Base-by-base conservation (phyloP, 1,139 yeast species). In the Sugiyamaella japonica region DNA sequence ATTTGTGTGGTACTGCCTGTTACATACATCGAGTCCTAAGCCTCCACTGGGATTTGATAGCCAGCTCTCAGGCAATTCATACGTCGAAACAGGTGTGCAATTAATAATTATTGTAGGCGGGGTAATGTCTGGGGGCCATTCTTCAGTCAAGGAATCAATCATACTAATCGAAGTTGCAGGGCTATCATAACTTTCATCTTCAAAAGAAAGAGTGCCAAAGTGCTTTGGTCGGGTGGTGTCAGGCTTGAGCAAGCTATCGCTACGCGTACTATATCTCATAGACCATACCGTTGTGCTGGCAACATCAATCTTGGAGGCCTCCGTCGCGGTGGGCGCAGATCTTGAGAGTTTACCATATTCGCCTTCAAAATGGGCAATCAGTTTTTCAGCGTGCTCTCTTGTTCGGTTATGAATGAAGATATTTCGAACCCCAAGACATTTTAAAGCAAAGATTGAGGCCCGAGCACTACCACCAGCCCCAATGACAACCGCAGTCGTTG, bases 391-490 rank as follows among this genome's bases (percentile, higher is more conserved):
- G 17, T 50, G 69, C 0, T 93, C 86, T 68, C 96, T 81, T 5
- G 48, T 47, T 25, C 53, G 51, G 73, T 88, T 89, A 55, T 85
- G 71, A 76, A 89, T 75, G 72, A 83, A 87, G 58, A 89, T 84
- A 64, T 78, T 83, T 44, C 75, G 65, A 66, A 93, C 88, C 3
- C 95, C 95, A 74, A 89, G 72, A 60, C 81, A 69, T 61, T 82
- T 79, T 61, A 89, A 76, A 1, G 97, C 96, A 70, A 79, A 89
- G 25, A 86, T 80, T 1, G 96, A 96, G 41, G 96, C 95, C 67
- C 96, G 80, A 0, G 95, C 84, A 45, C 96, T 86, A 51, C 96
- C 96, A 48, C 97, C 97, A 28, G 93, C 95, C 54, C 97, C 97
- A 61, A 89, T 76, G 45, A 89, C 84, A 58, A 89, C 53, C 9